A percentile compares a stretch with the other conserved stretches of the same genome.
These are phyloP conservation scores for Sanghuangporus sanghuang DNA, from an alignment of 1,284 basidiomycete species.

Conservation along the genomic window DNA sequence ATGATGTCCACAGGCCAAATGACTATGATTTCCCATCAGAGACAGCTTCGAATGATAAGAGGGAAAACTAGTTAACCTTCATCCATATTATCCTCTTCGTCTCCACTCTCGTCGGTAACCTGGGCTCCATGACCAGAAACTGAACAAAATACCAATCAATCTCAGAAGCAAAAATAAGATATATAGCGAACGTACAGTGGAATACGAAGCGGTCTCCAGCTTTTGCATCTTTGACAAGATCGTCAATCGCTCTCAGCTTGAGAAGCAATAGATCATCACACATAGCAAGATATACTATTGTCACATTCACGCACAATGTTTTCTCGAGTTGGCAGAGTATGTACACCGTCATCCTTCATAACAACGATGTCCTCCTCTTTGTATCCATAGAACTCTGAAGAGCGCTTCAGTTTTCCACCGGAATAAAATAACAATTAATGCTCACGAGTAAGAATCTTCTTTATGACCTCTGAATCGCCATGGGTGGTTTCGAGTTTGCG, in stretches of 20 bases:
- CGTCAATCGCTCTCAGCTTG: slow-evolving; percentile 16
- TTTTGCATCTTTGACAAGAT: slow-evolving; percentile 16
- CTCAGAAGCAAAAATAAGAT: background rate
- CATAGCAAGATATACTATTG: background rate
- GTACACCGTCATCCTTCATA: slow-evolving; percentile 17
- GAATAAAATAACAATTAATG: background rate
- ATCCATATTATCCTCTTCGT: slow-evolving; percentile 18
- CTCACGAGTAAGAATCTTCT: slow-evolving; percentile 10
- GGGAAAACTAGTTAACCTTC: slow-evolving; percentile 11
- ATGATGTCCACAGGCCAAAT: slow-evolving; percentile 15
- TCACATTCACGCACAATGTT: slow-evolving; percentile 17
- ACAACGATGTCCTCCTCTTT: slow-evolving; percentile 12
- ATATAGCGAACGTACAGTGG: slow-evolving; percentile 16
- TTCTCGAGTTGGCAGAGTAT: slow-evolving; percentile 13
- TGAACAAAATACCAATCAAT: background rate
- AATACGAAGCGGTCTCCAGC: slow-evolving; percentile 20
- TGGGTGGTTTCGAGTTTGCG: slow-evolving; percentile 5
- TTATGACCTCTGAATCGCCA: slow-evolving; percentile 8
- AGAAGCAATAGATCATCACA: background rate
- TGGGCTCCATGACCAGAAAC: slow-evolving; percentile 19
- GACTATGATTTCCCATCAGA: background rate
- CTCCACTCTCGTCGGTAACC: slow-evolving; percentile 8
- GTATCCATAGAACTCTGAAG: slow-evolving; percentile 11
- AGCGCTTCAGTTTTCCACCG: background rate
- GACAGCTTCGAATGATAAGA: background rate